Evolutionary conservation across 164 flowering plant species (phyloP).

Genomic region (Magnolia changhungtana): DNA sequence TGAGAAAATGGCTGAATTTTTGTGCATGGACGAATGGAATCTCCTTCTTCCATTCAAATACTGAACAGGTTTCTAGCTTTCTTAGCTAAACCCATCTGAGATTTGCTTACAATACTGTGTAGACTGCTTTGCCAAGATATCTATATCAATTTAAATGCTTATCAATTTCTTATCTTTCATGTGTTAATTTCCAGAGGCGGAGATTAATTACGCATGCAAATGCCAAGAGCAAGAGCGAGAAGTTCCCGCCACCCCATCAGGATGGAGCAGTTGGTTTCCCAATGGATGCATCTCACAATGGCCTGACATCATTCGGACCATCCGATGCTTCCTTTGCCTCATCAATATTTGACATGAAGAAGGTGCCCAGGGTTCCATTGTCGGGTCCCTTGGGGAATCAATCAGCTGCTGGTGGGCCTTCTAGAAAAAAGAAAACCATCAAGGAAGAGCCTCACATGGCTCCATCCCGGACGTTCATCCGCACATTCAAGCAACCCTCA

Average conservation of each 20-base stretch:
- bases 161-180: background rate
- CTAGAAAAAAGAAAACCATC: conserved; percentile 35
- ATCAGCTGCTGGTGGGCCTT: conserved; percentile 32
- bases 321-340: conserved; percentile 55
- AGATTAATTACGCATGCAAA: conserved; percentile 54
- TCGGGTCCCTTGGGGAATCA: conserved; percentile 32
- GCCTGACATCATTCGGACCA: conserved; percentile 49
- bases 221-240: conserved; percentile 89
- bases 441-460: conserved; percentile 41
- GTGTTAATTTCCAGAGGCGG: conserved; percentile 51
- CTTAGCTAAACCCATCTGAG: background rate
- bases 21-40: background rate
- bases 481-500: conserved; percentile 46
- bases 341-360: conserved; percentile 37
- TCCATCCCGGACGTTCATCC: conserved; percentile 41
- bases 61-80: background rate
- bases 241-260: conserved; percentile 94
- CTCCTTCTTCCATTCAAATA: background rate
- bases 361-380: conserved; percentile 27
- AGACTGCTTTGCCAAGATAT: background rate
- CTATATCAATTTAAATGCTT: background rate
- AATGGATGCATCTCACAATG: conserved; percentile 44
- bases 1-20: background rate
- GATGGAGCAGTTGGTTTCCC: conserved; percentile 74
- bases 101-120: background rate